phyloP scores from a whole-genome alignment of 2,329 filamentous ascomycete species.

The Aspergillus brunneoviolaceus region DNA sequence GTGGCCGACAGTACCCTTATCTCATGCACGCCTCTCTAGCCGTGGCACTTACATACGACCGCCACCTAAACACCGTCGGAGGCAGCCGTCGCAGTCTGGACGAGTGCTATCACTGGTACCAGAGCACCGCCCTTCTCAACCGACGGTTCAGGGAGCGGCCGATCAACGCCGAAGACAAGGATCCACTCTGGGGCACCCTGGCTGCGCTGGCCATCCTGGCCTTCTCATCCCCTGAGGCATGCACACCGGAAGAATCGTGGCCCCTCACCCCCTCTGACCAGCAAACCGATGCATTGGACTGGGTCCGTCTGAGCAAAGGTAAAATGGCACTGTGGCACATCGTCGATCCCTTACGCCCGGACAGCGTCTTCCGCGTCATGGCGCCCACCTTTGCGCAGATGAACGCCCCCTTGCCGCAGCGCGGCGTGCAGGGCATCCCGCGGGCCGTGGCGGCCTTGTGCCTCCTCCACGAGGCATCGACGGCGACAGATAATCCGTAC shows the following conservation, averaged over 20 bases:
- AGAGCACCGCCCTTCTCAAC: slow-evolving; percentile 44
- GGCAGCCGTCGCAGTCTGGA: slow-evolving; percentile 29
- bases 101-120: slow-evolving; percentile 49
- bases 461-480: too few species aligned
- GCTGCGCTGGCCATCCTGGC: slow-evolving; percentile 42
- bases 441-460: too few species aligned
- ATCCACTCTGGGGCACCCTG: slow-evolving; percentile 51
- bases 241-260: too few species aligned
- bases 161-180: slow-evolving; percentile 39
- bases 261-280: too few species aligned
- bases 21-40: slow-evolving; percentile 51
- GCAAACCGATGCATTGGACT: too few species aligned
- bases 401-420: slow-evolving; percentile 31
- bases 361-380: slow-evolving; percentile 48
- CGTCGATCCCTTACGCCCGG: slow-evolving; percentile 41
- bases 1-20: slow-evolving; percentile 39
- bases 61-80: slow-evolving; percentile 22
- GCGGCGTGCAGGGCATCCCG: slow-evolving; percentile 4
- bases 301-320: too few species aligned
- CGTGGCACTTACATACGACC: slow-evolving; percentile 43
- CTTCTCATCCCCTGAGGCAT: too few species aligned
- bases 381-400: slow-evolving; percentile 38
- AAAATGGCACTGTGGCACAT: too few species aligned
- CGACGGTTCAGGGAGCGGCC: slow-evolving; percentile 33
- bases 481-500: too few species aligned